Evolutionary conservation across 805 yeast species (phyloP).

Genomic region (Wickerhamomyces rabaulensis): DNA sequence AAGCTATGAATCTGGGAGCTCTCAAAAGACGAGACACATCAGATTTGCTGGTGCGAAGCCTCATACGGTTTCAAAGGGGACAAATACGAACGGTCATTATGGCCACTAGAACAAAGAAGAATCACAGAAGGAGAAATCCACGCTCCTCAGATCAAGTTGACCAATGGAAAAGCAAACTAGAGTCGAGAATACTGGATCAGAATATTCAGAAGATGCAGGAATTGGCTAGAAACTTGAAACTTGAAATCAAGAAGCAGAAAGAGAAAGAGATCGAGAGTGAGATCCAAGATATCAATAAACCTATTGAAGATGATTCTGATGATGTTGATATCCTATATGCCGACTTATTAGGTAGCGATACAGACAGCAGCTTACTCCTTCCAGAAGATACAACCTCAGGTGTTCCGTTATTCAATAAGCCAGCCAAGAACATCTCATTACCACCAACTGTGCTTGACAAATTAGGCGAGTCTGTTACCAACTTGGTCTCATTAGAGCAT

Average conservation of each 20-base stretch:
- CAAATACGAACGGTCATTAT: neutral
- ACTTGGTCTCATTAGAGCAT: conserved; percentile 33
- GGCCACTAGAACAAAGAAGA: neutral
- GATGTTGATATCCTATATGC: conserved; percentile 17
- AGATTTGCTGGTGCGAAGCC: neutral
- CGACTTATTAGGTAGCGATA: conserved; percentile 7
- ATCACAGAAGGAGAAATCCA: neutral
- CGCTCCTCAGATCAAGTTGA: neutral
- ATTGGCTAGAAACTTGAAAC: conserved; percentile 11
- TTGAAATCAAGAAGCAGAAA: conserved; percentile 9
- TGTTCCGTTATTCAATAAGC: conserved; percentile 17
- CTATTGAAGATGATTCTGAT: conserved; percentile 13
- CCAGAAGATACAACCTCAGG: neutral
- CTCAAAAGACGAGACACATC: neutral
- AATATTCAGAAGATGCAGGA: conserved; percentile 17
- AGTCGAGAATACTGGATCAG: conserved; percentile 8
- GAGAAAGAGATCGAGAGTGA: conserved; percentile 13
- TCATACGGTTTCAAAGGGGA: neutral
- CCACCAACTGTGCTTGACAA: conserved; percentile 32
- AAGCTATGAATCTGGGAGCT: neutral
- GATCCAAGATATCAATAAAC: conserved; percentile 8
- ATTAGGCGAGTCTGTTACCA: conserved; percentile 37
- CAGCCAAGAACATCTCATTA: conserved; percentile 23
- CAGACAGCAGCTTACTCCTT: neutral
- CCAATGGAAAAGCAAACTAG: neutral